Conservation (phyloP, 1,284 basidiomycete species). For the Volvariella volvacea region DNA sequence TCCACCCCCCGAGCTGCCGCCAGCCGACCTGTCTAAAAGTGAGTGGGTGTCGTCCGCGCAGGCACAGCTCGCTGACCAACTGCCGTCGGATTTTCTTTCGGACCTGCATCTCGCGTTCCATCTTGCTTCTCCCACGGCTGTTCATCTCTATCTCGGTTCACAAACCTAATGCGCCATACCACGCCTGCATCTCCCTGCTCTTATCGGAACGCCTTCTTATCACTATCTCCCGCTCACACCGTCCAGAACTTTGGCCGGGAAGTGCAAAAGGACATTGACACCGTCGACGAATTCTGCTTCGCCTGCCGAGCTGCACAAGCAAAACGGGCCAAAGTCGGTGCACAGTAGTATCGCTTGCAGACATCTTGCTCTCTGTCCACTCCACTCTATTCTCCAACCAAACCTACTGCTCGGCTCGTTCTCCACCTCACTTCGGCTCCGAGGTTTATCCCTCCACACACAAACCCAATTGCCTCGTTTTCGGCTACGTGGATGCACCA, state of each 20-base stretch:
- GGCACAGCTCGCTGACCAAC: constrained; percentile 3
- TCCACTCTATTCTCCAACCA: too few species aligned
- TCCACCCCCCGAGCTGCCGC: constrained; percentile 50
- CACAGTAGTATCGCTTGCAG: not conserved
- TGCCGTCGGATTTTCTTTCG: too few species aligned
- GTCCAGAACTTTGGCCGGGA: constrained; percentile 45
- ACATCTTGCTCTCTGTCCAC: too few species aligned
- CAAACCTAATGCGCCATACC: constrained; percentile 1
- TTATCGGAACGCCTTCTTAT: constrained; percentile 1
- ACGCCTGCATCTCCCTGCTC: constrained; percentile 1
- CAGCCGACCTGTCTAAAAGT: constrained; percentile 47
- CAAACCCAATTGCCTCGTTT: too few species aligned
- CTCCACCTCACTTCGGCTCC: too few species aligned
- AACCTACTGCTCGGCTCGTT: too few species aligned
- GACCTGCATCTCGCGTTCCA: too few species aligned
- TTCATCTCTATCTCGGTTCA: too few species aligned
- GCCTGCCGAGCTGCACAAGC: constrained; percentile 39
- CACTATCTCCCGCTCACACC: constrained; percentile 2
- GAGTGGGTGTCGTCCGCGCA: constrained; percentile 14
- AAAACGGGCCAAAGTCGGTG: constrained; percentile 11
- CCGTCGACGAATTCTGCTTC: constrained; percentile 50
- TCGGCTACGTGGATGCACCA: too few species aligned
- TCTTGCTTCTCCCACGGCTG: too few species aligned
- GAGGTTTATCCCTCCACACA: too few species aligned
- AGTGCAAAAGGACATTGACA: constrained; percentile 48